Evolutionary conservation across 2,329 filamentous ascomycete genomes (phyloP).

Genomic region (Cercospora sesami): DNA sequence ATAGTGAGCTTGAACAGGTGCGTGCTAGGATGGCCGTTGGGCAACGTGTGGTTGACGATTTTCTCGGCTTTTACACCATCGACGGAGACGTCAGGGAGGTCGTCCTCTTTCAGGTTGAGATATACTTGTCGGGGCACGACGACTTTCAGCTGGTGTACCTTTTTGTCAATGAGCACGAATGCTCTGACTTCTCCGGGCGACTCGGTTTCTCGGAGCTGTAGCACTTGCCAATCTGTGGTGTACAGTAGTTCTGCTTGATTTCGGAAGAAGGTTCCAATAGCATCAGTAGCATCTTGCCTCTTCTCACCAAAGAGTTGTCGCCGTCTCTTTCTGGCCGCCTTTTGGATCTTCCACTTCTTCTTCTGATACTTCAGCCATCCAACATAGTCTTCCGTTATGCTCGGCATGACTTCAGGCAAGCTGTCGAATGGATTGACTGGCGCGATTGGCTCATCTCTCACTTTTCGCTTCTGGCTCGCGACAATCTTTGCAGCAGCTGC

Average conservation of each 20-base stretch:
- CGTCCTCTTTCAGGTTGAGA: conserved; percentile 83
- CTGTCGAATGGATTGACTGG: conserved; percentile 75
- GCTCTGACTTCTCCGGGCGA: conserved; percentile 83
- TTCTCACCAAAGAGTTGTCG: conserved; percentile 92
- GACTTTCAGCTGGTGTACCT: conserved; percentile 83
- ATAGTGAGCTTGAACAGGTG: conserved; percentile 94
- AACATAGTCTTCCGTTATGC: conserved; percentile 79
- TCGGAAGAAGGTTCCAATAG: conserved; percentile 73
- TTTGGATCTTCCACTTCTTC: conserved; percentile 98
- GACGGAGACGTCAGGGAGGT: conserved; percentile 84
- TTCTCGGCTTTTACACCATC: conserved; percentile 86
- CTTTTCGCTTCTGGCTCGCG: conserved; percentile 50
- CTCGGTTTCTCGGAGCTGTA: conserved; percentile 81
- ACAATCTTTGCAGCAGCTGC: conserved; percentile 40
- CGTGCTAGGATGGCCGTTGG: conserved; percentile 90
- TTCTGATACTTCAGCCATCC: conserved; percentile 94
- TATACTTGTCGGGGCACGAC: conserved; percentile 87
- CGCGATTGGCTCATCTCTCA: conserved; percentile 44
- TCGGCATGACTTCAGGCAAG: conserved; percentile 80
- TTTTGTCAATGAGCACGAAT: conserved; percentile 89
- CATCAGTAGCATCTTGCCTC: conserved; percentile 60
- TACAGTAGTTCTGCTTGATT: conserved; percentile 90
- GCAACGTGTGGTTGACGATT: conserved; percentile 86
- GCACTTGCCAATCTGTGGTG: conserved; percentile 89
- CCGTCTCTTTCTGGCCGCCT: conserved; percentile 78